Base-by-base conservation (phyloP, 176 grass and related monocot species). In the Zoysia japonica region DNA sequence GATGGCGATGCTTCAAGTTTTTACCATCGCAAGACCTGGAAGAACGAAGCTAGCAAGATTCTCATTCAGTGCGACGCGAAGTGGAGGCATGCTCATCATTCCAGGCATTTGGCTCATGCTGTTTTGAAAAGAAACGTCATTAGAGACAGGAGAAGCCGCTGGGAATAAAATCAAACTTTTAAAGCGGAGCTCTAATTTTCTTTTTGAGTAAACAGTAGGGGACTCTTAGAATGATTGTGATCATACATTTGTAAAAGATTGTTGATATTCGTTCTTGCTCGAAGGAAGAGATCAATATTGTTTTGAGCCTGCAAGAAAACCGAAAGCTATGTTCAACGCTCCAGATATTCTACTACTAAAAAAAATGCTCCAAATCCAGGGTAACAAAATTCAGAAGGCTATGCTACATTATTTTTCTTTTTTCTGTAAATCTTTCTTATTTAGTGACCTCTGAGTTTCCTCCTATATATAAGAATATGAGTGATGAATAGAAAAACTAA, bases 251-350 rank as follows among this genome's bases (percentile, higher is more conserved):
- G 82, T 70, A 93, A 37, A 77, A 96, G 86, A 56, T 68, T 19
- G 75, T 78, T 84, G 68, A 99, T 89, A 69, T 99, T 99, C 35
- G 46, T 73, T 76, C 65, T 89, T 49, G 84, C 77, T 20, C 35
- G 80, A 82, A 74, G 52, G 55, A 99, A 93, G 62, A 99, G 92
- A 80, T 84, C 82, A 55, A 78, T 64, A 43, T 99, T 99, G 75
- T 89, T 89, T 11, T 75, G 92, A 46, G 67, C 77, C 96, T 99
- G 90, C 38, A 90, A 86, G 61, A 69, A 80, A 69, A n/a, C 78
- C 81, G 19, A 83, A 57, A 67, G 3, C 41, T 63, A 75, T 28
- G 28, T 28, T 45, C 17, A 62, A 76, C 38, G 19, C 74, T 15
- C 3, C 11, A 61, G 19, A 80, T 63, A 19, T 65, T 47, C 46